Percentiles rank a stretch among this genome's conserved stretches.
Conservation (phyloP, 1,139 yeast species). For the Hyphopichia pseudoburtonii region DNA sequence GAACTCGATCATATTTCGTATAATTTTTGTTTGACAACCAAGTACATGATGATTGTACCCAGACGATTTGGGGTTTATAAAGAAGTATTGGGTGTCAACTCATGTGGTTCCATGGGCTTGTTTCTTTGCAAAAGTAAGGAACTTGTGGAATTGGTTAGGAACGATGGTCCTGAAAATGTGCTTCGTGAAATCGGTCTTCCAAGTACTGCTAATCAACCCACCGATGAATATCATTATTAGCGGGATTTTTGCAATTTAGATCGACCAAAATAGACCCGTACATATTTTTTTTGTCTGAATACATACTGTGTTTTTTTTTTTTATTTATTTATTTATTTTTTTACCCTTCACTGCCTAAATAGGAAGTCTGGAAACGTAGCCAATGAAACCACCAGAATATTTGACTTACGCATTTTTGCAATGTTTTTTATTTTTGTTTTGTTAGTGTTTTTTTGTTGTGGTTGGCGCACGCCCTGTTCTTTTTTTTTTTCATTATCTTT, state of each 20-base stretch:
- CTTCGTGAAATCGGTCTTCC: conserved; percentile 67
- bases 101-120: conserved; percentile 80
- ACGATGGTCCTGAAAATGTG: conserved; percentile 45
- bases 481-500: background rate
- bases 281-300: background rate
- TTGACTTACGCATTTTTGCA: conserved; percentile 11
- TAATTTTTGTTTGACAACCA: conserved; percentile 76
- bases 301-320: no score
- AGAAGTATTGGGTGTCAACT: conserved; percentile 62
- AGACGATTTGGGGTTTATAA: conserved; percentile 48
- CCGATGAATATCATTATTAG: conserved; percentile 41
- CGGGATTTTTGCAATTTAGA: background rate
- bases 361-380: conserved; percentile 21
- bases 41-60: conserved; percentile 87
- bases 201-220: conserved; percentile 38
- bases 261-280: background rate
- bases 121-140: conserved; percentile 72
- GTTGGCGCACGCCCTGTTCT: background rate
- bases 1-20: conserved; percentile 55
- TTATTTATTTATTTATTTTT: no score
- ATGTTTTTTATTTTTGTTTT: no score
- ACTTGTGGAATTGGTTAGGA: conserved; percentile 36
- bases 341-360: conserved; percentile 16
- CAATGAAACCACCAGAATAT: conserved; percentile 20
- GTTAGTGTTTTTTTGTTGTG: background rate